These are phyloP conservation scores for Fusarium duplospermum DNA, from an alignment of 2,329 filamentous ascomycete genomes.

Conservation along the genomic window DNA sequence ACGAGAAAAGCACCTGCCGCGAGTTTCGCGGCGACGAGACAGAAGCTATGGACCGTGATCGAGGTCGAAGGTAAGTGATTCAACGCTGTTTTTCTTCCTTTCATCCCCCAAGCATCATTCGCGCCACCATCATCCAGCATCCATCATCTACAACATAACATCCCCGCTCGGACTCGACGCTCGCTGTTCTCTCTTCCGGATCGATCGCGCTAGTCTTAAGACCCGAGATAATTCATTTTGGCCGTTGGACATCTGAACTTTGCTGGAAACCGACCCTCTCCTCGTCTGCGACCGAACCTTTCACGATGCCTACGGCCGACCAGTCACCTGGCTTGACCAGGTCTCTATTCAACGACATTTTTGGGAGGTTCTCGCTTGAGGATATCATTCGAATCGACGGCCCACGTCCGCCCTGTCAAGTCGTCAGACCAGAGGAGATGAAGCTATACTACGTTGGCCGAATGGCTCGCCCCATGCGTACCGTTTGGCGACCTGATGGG, in stretches of 20 bases:
- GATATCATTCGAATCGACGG: background rate
- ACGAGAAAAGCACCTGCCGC: slow-evolving; percentile 20
- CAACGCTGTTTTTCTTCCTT: slow-evolving; percentile 14
- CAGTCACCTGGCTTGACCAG: background rate
- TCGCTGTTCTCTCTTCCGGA: background rate
- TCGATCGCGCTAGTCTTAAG: slow-evolving; percentile 1
- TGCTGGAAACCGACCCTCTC: background rate
- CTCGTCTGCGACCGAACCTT: background rate
- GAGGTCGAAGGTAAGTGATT: slow-evolving; percentile 51
- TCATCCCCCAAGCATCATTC: slow-evolving; percentile 15
- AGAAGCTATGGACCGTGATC: slow-evolving; percentile 52
- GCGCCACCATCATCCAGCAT: slow-evolving; percentile 16
- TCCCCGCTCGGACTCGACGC: background rate
- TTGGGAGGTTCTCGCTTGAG: background rate
- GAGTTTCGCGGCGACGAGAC: slow-evolving; percentile 1
- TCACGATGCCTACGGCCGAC: background rate
- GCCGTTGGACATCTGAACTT: background rate
- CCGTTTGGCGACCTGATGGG: background rate
- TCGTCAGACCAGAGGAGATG: background rate
- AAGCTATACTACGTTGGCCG: background rate
- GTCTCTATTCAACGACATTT: background rate
- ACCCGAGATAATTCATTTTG: background rate
- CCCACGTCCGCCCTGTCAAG: background rate
- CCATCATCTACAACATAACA: slow-evolving; percentile 5
- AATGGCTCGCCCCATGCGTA: background rate